Evolutionary conservation across 1,284 basidiomycete species (phyloP), one percentile per base, ranked within the genome.

Genomic region (Ustilago cynodontis): DNA sequence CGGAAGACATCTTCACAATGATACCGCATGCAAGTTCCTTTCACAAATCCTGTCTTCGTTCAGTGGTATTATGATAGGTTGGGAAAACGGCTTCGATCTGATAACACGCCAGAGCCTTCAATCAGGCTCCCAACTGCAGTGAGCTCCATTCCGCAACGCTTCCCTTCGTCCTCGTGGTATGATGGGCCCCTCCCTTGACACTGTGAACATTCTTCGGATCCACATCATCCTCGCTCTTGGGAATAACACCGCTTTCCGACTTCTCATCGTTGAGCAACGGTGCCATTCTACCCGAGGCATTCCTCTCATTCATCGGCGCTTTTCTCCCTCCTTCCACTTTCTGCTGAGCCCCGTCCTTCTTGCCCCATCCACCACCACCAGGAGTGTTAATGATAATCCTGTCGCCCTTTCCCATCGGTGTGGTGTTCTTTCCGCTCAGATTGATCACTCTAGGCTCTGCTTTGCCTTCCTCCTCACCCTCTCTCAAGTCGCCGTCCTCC

Each of bases 291-390:
- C 56, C 75, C 8, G 71, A 74, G 0, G 70, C 75, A 41, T 78
- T 78, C 13, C 67, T 60, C 7, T 66, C 41, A 53, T 78, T 78
- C 66, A 73, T 70, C 59, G 71, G 61, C 18, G 54, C 51, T 26
- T 47, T 64, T 28, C 60, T 45, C 26, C 61, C 63, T 31, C 43
- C 37, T 16, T 45, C 18, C n/a, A 20, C 49, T 41, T 22, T 31
- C 16, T 20, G 28, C 52, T 64, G 28, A 14, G 18, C 35, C 4
- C 33, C 45, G 26, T 58, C 55, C 51, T 52, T 64, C 9, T 35
- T 45, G 1, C 95, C 94, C 93, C 93, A 98, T 1, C 91, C 95
- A 3, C 95, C 95, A 6, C 93, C 95, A 1, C 95, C 95, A 0
- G 95, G 95, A 3, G 95, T 98, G 86, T 94, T 91, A 65, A 97